Evolutionary conservation across 1,139 yeast genomes (phyloP), one percentile per base, ranked within the genome.

Genomic region (Suzukiozyma palmioleophila): DNA sequence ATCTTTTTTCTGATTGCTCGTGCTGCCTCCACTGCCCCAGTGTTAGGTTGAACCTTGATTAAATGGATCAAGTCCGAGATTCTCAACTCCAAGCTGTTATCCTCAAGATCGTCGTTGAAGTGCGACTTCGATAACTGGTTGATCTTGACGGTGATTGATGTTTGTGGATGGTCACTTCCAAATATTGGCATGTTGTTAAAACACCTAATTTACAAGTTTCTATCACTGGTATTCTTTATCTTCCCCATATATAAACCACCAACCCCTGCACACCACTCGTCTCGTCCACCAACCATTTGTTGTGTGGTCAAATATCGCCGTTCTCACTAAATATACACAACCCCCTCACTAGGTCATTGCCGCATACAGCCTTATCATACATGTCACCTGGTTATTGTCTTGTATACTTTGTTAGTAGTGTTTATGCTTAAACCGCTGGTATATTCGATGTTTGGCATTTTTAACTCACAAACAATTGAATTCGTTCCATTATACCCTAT

Each of bases 1-100:
- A 92, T 68, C 56, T 82, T 80, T 66, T 92, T 92, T 39, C 98
- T 74, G 29, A 92, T 68, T 1, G 96, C 95, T 39, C 97, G 70
- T 0, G 97, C 97, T 1, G 95, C 94, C 59, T 90, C 97, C 9
- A 71, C 64, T 1, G 88, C 79, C 1, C 94, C 73, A 15, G 56
- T 43, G 10, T 51, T 35, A 0, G 64, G 62, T 52, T 70, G 77
- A 32, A 69, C 50, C 42, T 62, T 58, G 43, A 71, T 69, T 42
- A 71, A 55, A 21, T 68, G 63, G 24, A 71, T 49, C 29, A 71
- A 56, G 41, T 67, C 73, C 4, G 65, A 54, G 31, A 71, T 53
- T 36, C 63, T 60, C 10, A 68, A 58, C 43, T 69, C 76, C 15
- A 62, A 43, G 8, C 59, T 37, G 26, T 63, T 66, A 25, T 55